phyloP scores from a whole-genome alignment of 2,329 filamentous ascomycete species.

The Tricladium varicosporioides region DNA sequence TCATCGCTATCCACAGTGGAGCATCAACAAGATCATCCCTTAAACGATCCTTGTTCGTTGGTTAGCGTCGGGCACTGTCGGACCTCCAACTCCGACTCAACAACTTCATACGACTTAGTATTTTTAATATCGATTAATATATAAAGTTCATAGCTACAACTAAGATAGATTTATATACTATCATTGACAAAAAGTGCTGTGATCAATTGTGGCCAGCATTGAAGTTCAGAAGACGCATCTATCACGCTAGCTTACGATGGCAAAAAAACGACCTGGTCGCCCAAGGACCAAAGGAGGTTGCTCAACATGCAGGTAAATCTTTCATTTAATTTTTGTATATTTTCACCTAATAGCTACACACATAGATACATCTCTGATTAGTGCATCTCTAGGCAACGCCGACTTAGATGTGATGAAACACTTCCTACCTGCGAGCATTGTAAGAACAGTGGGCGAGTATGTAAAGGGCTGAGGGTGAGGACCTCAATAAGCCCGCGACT shows the following conservation, averaged over 20 bases:
- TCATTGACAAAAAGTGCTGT: neutral
- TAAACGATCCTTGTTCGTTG: neutral
- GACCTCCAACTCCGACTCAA: neutral
- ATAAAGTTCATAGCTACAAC: neutral
- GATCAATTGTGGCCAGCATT: neutral
- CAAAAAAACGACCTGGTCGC: neutral
- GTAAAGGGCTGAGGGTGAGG: neutral
- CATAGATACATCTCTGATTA: neutral
- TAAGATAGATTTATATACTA: neutral
- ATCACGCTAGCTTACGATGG: neutral
- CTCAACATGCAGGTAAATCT: neutral
- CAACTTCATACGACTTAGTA: neutral
- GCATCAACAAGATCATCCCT: slow-evolving; percentile 1
- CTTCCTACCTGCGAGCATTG: neutral
- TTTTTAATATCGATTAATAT: neutral
- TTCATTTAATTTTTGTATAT: neutral
- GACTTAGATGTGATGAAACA: neutral
- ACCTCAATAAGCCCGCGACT: neutral
- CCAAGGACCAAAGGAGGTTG: neutral
- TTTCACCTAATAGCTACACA: neutral
- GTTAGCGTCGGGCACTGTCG: neutral
- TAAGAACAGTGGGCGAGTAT: neutral
- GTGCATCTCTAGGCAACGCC: neutral
- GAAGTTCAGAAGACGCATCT: neutral
- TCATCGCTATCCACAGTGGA: neutral